A percentile compares a stretch with the other conserved stretches of the same genome.
Evolutionary conservation across 2,329 filamentous ascomycete genomes (phyloP).

Genomic region (Epichloe uncinata): DNA sequence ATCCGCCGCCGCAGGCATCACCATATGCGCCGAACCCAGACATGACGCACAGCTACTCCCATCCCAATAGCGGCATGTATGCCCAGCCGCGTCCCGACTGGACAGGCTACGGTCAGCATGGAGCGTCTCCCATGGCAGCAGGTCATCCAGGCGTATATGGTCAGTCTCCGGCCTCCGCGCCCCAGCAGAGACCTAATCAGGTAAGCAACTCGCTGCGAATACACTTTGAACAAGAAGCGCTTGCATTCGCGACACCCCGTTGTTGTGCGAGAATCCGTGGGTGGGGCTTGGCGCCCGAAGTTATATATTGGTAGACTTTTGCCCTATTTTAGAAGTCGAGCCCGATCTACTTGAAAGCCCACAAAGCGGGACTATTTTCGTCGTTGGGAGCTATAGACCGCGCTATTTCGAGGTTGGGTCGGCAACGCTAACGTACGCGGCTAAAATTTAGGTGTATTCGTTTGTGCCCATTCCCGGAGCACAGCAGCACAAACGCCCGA

Average conservation of each 20-base stretch:
- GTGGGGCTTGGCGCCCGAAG: no score
- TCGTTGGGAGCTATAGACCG: neutral
- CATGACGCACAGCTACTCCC: slow-evolving; percentile 67
- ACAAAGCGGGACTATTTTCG: neutral
- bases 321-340: neutral
- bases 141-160: slow-evolving; percentile 38
- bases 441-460: slow-evolving; percentile 68
- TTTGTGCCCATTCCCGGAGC: slow-evolving; percentile 96
- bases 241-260: neutral
- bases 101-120: slow-evolving; percentile 49
- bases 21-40: slow-evolving; percentile 77
- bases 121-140: slow-evolving; percentile 34
- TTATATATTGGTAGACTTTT: neutral
- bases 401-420: neutral
- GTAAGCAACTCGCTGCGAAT: slow-evolving; percentile 30
- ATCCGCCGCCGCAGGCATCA: slow-evolving; percentile 55
- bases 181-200: slow-evolving; percentile 44
- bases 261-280: neutral
- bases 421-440: slow-evolving; percentile 5
- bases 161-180: slow-evolving; percentile 40
- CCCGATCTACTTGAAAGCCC: neutral
- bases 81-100: slow-evolving; percentile 62
- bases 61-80: slow-evolving; percentile 50
- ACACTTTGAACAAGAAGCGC: neutral
- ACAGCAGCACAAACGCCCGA: slow-evolving; percentile 91